These are phyloP conservation scores for Boletus bicolor DNA, from an alignment of 768 basidiomycete genomes.

Conservation along the genomic window DNA sequence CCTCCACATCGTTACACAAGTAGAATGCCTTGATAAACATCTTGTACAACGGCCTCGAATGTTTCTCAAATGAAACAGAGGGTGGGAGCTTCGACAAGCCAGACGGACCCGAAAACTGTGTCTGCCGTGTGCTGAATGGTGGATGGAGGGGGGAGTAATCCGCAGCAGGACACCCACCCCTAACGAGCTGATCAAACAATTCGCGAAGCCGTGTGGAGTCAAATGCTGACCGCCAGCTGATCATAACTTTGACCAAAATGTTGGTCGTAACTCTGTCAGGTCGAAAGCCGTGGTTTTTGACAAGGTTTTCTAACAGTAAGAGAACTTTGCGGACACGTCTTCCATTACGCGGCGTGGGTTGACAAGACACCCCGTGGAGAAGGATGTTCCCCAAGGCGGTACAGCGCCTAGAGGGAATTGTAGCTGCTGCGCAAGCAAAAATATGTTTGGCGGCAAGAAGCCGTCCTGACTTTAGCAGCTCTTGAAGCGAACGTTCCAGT, in stretches of 20 bases:
- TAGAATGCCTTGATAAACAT: conserved; percentile 70
- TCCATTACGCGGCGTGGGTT: conserved; percentile 36
- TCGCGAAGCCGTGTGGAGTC: conserved; percentile 42
- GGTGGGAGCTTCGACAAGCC: conserved; percentile 38
- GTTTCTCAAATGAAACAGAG: conserved; percentile 51
- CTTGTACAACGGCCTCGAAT: conserved; percentile 67
- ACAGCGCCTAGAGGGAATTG: conserved; percentile 30
- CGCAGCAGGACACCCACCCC: conserved; percentile 53
- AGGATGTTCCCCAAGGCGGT: conserved; percentile 57
- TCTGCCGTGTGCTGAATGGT: conserved; percentile 44
- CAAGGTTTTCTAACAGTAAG: conserved; percentile 41
- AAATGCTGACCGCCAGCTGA: conserved; percentile 49
- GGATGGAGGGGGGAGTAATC: conserved; percentile 29
- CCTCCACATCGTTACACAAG: conserved; percentile 48
- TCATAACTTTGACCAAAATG: conserved; percentile 57
- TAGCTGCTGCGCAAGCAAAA: conserved; percentile 29
- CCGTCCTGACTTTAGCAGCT: conserved; percentile 35
- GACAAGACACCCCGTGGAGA: conserved; percentile 42
- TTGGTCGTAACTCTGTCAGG: conserved; percentile 72
- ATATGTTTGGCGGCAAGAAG: conserved; percentile 43
- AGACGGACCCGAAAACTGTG: conserved; percentile 12
- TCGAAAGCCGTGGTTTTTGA: conserved; percentile 44
- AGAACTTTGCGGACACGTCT: conserved; percentile 44
- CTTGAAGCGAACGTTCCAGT: conserved; percentile 20
- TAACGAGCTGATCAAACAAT: conserved; percentile 64